Evolutionary conservation across 2,329 filamentous ascomycete species (phyloP).

Genomic region (Alternaria sp.): DNA sequence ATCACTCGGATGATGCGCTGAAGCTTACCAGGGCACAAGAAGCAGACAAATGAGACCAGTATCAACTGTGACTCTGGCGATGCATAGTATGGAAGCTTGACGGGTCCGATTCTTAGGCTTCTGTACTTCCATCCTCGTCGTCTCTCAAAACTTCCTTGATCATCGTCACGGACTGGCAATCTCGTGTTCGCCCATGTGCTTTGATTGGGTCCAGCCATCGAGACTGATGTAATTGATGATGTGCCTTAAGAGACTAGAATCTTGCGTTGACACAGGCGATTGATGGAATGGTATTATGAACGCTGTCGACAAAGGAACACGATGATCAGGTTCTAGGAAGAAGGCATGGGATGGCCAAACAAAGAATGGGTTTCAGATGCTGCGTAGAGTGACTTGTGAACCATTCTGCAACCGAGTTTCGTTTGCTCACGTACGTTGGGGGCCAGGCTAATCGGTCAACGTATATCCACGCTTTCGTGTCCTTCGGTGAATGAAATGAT

Average conservation of each 20-base stretch:
- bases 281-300: background rate
- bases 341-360: background rate
- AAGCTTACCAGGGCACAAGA: constrained; percentile 54
- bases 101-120: constrained; percentile 47
- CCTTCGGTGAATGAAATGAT: background rate
- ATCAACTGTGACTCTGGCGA: constrained; percentile 56
- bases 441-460: background rate
- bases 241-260: background rate
- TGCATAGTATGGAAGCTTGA: constrained; percentile 56
- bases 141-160: constrained; percentile 13
- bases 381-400: background rate
- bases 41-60: constrained; percentile 59
- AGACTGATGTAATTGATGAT: background rate
- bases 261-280: background rate
- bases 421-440: background rate
- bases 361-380: background rate
- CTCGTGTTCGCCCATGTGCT: background rate
- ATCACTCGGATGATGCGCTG: background rate
- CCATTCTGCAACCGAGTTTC: background rate
- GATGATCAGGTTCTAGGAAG: background rate
- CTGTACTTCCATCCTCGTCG: constrained; percentile 57
- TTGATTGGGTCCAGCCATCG: background rate
- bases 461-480: background rate
- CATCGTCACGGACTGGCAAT: constrained; percentile 4
- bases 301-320: background rate